A percentile compares a stretch with the other conserved stretches of the same genome.
These are phyloP conservation scores for Trichophyton benhamiae DNA, from an alignment of 2,329 filamentous ascomycete species.

Conservation along the genomic window DNA sequence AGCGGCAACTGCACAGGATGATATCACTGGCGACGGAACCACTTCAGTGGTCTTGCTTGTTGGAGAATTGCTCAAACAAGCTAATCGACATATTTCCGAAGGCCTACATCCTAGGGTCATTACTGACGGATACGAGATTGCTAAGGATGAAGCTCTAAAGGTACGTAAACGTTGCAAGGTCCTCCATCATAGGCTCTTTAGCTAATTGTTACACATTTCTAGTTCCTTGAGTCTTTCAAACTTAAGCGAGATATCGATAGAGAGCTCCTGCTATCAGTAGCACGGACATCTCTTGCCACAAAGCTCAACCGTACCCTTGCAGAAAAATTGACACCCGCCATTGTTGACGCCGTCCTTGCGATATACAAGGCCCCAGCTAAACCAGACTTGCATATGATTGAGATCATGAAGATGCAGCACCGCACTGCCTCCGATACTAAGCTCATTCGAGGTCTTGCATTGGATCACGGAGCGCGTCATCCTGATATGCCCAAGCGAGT, in stretches of 20 bases:
- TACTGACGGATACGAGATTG: conserved; percentile 94
- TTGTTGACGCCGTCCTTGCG: conserved; percentile 89
- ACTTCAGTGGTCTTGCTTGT: conserved; percentile 92
- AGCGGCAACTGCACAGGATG: conserved; percentile 92
- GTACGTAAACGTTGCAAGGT: conserved; percentile 31
- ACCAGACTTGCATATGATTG: conserved; percentile 96
- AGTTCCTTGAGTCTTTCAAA: conserved; percentile 95
- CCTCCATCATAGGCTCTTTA: too few species aligned
- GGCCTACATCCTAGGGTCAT: conserved; percentile 95
- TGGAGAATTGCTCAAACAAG: conserved; percentile 94
- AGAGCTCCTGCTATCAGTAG: conserved; percentile 85
- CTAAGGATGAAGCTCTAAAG: conserved; percentile 84
- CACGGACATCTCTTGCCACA: conserved; percentile 84
- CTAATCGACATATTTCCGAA: conserved; percentile 88
- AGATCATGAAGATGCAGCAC: conserved; percentile 99
- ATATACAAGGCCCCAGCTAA: conserved; percentile 85
- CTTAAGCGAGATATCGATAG: conserved; percentile 76
- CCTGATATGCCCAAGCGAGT: conserved; percentile 97
- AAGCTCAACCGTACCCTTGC: conserved; percentile 87
- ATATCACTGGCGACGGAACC: conserved; percentile 95
- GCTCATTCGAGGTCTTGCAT: conserved; percentile 78
- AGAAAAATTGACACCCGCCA: conserved; percentile 80
- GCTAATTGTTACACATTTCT: conserved; percentile 5
- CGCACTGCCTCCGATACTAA: conserved; percentile 90
- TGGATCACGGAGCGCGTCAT: conserved; percentile 92